Conservation (phyloP, 2,329 filamentous ascomycete species). For the Daldinia eschscholtzii region DNA sequence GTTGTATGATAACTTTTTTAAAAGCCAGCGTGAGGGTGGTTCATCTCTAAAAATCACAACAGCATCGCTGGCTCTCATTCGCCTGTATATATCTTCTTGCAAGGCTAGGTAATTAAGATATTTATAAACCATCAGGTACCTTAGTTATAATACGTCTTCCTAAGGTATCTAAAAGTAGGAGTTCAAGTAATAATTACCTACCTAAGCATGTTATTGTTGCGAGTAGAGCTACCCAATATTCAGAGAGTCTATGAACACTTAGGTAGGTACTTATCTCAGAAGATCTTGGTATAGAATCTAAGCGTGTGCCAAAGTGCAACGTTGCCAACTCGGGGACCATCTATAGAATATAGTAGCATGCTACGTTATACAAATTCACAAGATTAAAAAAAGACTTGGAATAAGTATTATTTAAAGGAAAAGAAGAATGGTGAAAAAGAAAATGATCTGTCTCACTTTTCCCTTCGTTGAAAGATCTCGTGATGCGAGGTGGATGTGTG, state of each 20-base stretch:
- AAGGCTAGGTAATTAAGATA: neutral
- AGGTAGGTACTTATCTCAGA: neutral
- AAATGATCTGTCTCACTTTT: slow-evolving; percentile 23
- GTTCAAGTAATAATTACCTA: neutral
- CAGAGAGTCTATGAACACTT: too few species aligned
- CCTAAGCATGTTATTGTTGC: too few species aligned
- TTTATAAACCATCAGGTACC: neutral
- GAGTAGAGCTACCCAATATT: too few species aligned
- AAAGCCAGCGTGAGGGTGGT: neutral
- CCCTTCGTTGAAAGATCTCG: slow-evolving; percentile 19
- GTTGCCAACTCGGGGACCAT: slow-evolving; percentile 10
- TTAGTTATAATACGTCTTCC: neutral
- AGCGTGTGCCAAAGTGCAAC: slow-evolving; percentile 23
- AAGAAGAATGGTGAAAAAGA: neutral
- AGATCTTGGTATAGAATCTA: neutral
- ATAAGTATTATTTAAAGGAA: neutral
- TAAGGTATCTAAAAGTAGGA: neutral
- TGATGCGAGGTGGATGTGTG: slow-evolving; percentile 31
- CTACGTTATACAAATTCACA: neutral
- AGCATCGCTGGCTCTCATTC: slow-evolving; percentile 1
- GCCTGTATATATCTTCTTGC: slow-evolving; percentile 10
- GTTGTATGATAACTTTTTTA: slow-evolving; percentile 19
- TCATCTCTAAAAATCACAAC: neutral
- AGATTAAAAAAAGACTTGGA: neutral
- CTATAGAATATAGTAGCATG: too few species aligned